Base-by-base conservation (phyloP, 2,329 filamentous ascomycete genomes). In the Hypoxylon sp. region DNA sequence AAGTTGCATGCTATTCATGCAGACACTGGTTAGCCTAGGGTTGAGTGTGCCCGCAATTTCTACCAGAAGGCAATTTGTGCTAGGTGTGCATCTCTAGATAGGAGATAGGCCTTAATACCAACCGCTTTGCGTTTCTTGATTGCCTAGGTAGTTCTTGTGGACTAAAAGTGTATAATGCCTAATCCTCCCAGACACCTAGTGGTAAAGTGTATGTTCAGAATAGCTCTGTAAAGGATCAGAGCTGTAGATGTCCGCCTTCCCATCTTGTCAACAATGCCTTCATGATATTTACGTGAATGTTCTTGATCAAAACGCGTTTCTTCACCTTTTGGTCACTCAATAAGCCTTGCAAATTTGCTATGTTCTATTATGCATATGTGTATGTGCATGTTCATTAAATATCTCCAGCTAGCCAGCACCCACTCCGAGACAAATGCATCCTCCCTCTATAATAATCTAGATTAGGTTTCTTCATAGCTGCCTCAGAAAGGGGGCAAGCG, bases 51-150 rank as follows among this genome's bases (percentile, higher is more conserved):
- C 38, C 17, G 38, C 17, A 17, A 43, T 43, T 43, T 21, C 3
- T 23, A 21, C 11, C 23, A 46, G 14, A 49, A 17, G 50, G 41
- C 51, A 41, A 14, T 53, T 53, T 43, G 21, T 28, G 34, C 14
- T 32, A n/a, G 14, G 49, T 36, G 30, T 53, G 28, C 49, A 46
- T 60, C 25, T 28, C 36, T 51, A 51, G 19, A 17, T 61, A 51
- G 49, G 48, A 61, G 21, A 53, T 45, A 34, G 19, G 19, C 43
- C 38, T 43, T 53, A 61, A 61, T 61, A 36, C 49, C 21, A 61
- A 53, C 23, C 52, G 49, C 30, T 53, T 61, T 48, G 19, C 43
- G 41, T 34, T 53, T 61, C 23, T 48, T 48, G 36, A 25, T 28
- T 36, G 36, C 17, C 38, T 43, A 21, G 11, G 34, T 38, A 38